Evolutionary conservation across 176 grass and related monocot species (phyloP).

Genomic region (Pontederia paniculata): DNA sequence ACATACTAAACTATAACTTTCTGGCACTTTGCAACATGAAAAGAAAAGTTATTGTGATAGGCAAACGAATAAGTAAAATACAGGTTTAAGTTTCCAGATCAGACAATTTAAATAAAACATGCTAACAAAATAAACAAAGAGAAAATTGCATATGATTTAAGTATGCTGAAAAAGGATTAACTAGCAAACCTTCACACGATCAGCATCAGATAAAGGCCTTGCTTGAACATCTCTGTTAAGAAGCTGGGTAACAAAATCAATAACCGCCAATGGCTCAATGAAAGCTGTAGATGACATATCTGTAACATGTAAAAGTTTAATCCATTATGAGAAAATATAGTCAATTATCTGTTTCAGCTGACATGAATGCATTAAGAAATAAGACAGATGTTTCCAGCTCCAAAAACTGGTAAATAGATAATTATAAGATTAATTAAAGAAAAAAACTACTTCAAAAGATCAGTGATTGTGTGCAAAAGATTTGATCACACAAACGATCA

Average conservation of each 20-base stretch:
- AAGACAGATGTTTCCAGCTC: neutral
- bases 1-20: too few relatives aligned
- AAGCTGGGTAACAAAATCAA: slow-evolving; percentile 63
- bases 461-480: too few relatives aligned
- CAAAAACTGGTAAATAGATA: neutral
- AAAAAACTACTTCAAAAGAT: neutral
- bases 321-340: slow-evolving; percentile 1
- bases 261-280: slow-evolving; percentile 68
- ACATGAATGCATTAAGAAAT: neutral
- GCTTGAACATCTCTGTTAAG: slow-evolving; percentile 56
- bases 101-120: neutral
- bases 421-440: neutral
- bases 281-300: slow-evolving; percentile 97
- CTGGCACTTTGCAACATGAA: too few relatives aligned
- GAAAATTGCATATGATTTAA: slow-evolving; percentile 3
- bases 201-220: slow-evolving; percentile 65
- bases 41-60: neutral
- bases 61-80: neutral
- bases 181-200: slow-evolving; percentile 65
- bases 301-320: slow-evolving; percentile 20
- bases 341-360: neutral
- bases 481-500: too few relatives aligned
- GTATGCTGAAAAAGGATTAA: neutral
- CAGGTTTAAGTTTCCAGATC: neutral
- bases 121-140: neutral